Evolutionary conservation across 768 basidiomycete species (phyloP).

Genomic region (Tulasnella sp.): DNA sequence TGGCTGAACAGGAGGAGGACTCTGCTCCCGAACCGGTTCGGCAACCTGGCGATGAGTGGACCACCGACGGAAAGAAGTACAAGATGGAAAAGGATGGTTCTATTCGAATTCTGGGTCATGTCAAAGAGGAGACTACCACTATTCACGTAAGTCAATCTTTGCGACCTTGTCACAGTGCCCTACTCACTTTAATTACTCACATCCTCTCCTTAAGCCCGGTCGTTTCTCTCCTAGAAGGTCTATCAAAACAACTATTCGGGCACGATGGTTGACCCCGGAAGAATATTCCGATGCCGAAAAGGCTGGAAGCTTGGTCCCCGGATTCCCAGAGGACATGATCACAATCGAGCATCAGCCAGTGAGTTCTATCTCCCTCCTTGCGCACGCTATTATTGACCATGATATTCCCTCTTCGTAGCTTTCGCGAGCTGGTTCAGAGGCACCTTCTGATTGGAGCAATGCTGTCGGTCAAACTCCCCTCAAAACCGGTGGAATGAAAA

Average conservation of each 20-base stretch:
- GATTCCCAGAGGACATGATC: conserved; percentile 33
- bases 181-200: neutral
- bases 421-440: conserved; percentile 20
- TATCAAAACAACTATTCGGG: conserved; percentile 42
- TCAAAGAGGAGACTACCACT: conserved; percentile 58
- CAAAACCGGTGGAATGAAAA: neutral
- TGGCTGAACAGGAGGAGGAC: conserved; percentile 26
- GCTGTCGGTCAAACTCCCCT: neutral
- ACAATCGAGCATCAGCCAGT: conserved; percentile 48
- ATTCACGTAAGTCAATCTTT: conserved; percentile 55
- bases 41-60: conserved; percentile 50
- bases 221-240: neutral
- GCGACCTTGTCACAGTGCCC: neutral
- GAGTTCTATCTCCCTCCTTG: conserved; percentile 11
- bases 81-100: conserved; percentile 63
- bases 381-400: neutral
- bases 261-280: conserved; percentile 67
- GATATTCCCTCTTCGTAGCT: neutral
- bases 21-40: neutral
- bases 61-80: conserved; percentile 53
- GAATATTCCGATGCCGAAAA: conserved; percentile 56
- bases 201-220: conserved; percentile 9
- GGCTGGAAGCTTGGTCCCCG: neutral
- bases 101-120: conserved; percentile 53
- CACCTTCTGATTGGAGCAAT: conserved; percentile 16